phyloP scores from a whole-genome alignment of 768 basidiomycete species.

The Clitopilus passeckerianus region DNA sequence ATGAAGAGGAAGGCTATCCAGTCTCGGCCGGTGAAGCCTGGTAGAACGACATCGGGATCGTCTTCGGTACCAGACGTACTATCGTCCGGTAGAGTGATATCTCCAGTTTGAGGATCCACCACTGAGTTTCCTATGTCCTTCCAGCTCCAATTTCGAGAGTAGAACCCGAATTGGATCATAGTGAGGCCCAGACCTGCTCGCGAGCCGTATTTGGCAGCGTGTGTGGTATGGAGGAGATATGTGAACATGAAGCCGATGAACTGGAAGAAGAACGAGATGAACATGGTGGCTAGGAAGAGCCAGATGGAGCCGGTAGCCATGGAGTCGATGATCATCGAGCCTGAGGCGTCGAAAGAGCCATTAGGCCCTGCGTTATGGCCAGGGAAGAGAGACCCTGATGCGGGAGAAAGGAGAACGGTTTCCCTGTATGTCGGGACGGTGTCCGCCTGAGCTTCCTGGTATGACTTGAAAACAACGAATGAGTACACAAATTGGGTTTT shows the following conservation, averaged over 20 bases:
- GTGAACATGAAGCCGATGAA: slow-evolving; percentile 92
- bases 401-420: slow-evolving; percentile 85
- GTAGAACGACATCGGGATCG: slow-evolving; percentile 13
- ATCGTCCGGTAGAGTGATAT: not conserved
- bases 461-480: slow-evolving; percentile 48
- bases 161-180: slow-evolving; percentile 88
- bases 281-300: slow-evolving; percentile 71
- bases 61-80: slow-evolving; percentile 2
- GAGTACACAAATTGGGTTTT: not conserved
- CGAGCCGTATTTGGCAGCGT: slow-evolving; percentile 91
- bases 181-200: slow-evolving; percentile 95
- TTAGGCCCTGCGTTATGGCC: not conserved
- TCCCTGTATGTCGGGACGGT: slow-evolving; percentile 97
- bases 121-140: not conserved
- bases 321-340: slow-evolving; percentile 82
- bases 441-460: slow-evolving; percentile 83
- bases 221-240: slow-evolving; percentile 86
- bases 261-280: slow-evolving; percentile 95
- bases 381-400: slow-evolving; percentile 19
- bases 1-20: slow-evolving; percentile 93
- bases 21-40: slow-evolving; percentile 58
- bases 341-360: slow-evolving; percentile 24
- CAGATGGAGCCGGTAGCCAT: slow-evolving; percentile 78
- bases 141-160: slow-evolving; percentile 35
- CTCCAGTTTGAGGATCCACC: not conserved